Base-by-base conservation (phyloP, 495 filamentous ascomycete species). In the Aspergillus egyptiacus region DNA sequence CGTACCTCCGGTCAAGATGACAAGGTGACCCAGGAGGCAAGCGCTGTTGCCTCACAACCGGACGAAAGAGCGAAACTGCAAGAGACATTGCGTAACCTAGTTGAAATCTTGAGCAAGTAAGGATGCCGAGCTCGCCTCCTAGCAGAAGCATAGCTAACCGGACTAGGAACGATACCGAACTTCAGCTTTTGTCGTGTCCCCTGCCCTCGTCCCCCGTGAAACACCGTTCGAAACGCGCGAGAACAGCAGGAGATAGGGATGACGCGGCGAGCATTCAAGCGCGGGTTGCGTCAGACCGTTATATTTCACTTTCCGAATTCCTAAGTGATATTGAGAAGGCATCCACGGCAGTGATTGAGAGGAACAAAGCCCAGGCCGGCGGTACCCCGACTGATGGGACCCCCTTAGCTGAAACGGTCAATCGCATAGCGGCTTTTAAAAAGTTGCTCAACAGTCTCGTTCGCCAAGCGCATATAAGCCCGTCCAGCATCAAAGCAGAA, bases 321-420 rank as follows among this genome's bases (percentile, higher is more conserved):
- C 39, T 76, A 20, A 63, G 62, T 46, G 76, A 79, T 56, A 68
- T 79, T 32, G 71, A 77, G 33, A 66, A 60, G 48, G 76, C 74
- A n/a, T 71, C 68, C 14, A 50, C 68, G 24, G 61, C 64, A 8
- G 60, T 73, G 9, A 68, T 75, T 37, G 71, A 75, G 36, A 65
- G 68, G 42, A 66, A 69, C 33, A 67, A 71, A 55, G 55, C 54
- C n/a, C 65, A 64, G 42, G 50, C 62, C 27, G 60, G 61, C 58
- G 64, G 56, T 34, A 35, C 50, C 19, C 62, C 55, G 7, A 32
- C 58, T 8, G 66, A 73, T 27, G 63, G 63, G n/a, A 49, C 59
- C 17, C 61, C 70, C 11, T 46, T 68, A 30, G 66, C 60, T 8
- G 65, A 70, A 55, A 58, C 69, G 13, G 64, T 72, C 44, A 73